phyloP scores from a whole-genome alignment of 306 rosid genomes.

The Glycine latifolia region DNA sequence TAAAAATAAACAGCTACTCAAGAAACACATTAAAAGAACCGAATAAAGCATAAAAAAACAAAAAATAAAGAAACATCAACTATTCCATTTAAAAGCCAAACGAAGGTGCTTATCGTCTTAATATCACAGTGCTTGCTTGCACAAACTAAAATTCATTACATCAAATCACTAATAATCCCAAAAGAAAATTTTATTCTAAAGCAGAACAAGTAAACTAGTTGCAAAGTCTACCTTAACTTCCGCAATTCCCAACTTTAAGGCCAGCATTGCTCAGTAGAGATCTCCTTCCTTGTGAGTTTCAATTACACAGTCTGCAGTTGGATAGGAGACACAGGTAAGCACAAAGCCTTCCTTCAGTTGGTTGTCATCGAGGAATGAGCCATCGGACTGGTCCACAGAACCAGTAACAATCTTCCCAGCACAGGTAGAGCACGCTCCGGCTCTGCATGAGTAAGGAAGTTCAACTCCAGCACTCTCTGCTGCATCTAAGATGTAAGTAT shows the following conservation, averaged over 20 bases:
- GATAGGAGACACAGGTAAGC: constrained; percentile 75
- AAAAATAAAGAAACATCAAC: neutral
- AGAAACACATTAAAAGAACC: neutral
- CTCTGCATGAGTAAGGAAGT: constrained; percentile 87
- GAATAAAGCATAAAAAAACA: too few relatives aligned
- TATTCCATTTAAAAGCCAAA: constrained; percentile 27
- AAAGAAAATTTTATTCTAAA: constrained; percentile 9
- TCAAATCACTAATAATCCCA: constrained; percentile 43
- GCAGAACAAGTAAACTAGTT: constrained; percentile 39
- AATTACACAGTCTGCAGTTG: constrained; percentile 78
- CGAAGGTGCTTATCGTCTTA: constrained; percentile 21
- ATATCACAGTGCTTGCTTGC: constrained; percentile 33
- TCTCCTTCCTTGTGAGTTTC: constrained; percentile 85
- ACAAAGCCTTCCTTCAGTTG: constrained; percentile 67
- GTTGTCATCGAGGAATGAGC: constrained; percentile 76
- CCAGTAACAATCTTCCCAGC: constrained; percentile 74
- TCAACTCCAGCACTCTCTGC: constrained; percentile 84
- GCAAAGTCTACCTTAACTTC: constrained; percentile 26
- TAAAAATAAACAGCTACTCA: too few relatives aligned
- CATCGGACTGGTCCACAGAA: constrained; percentile 78
- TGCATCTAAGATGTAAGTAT: constrained; percentile 74
- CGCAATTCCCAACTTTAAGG: neutral
- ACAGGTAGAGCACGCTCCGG: constrained; percentile 88
- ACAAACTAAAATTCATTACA: constrained; percentile 37
- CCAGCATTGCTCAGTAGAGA: constrained; percentile 58